Evolutionary conservation across 495 filamentous ascomycete species (phyloP).

Genomic region (Podospora anserina): DNA sequence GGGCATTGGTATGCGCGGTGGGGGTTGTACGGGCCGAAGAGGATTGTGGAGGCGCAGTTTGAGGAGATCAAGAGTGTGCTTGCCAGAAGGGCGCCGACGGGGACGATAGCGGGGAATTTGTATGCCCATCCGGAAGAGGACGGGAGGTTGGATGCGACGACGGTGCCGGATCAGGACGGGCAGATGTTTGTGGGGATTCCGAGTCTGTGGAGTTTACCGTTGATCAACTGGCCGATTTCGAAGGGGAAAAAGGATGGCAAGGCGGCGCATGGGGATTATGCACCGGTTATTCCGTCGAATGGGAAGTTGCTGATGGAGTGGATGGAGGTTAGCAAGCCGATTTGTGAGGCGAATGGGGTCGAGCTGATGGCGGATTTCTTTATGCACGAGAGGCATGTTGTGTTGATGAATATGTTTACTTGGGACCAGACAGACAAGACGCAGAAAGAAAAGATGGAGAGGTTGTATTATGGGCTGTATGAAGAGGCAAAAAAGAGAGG

Average conservation of each 20-base stretch:
- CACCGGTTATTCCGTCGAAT: constrained; percentile 41
- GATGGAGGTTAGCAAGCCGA: constrained; percentile 36
- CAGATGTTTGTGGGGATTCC: constrained; percentile 42
- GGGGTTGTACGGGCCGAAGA: constrained; percentile 45
- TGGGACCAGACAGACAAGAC: constrained; percentile 41
- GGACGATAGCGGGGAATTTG: constrained; percentile 35
- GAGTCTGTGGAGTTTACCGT: constrained; percentile 40
- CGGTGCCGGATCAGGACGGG: constrained; percentile 35
- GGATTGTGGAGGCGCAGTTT: constrained; percentile 46
- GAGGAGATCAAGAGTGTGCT: constrained; percentile 42
- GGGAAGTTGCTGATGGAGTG: constrained; percentile 41
- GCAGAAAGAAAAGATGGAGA: constrained; percentile 30
- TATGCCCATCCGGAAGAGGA: constrained; percentile 33
- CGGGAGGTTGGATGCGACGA: constrained; percentile 37
- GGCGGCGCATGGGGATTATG: constrained; percentile 44
- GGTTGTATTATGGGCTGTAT: constrained; percentile 36
- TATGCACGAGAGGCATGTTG: constrained; percentile 43
- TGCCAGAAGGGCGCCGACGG: constrained; percentile 34
- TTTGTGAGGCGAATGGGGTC: constrained; percentile 41
- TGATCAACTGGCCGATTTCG: constrained; percentile 40
- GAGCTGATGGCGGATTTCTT: constrained; percentile 46
- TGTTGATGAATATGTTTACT: constrained; percentile 45
- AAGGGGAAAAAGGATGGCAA: constrained; percentile 28
- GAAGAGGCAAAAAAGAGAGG: constrained; percentile 38
- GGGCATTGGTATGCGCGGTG: constrained; percentile 49